A percentile compares a stretch with the other conserved stretches of the same genome.
These are phyloP conservation scores for Erysimum cheiri DNA, from an alignment of 441 rosid species.

Conservation along the genomic window DNA sequence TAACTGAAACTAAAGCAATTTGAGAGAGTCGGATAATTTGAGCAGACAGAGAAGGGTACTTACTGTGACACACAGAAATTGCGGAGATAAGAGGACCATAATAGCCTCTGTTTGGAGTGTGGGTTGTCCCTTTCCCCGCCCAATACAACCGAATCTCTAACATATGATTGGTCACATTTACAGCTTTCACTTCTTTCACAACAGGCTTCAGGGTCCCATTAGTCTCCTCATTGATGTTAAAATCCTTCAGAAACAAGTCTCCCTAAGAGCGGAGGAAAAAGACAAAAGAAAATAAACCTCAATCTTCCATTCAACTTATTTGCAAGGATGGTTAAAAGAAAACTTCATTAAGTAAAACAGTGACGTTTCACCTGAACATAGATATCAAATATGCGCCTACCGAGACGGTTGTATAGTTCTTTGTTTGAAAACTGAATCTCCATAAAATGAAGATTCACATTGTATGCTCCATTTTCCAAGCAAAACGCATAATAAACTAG, in stretches of 20 bases:
- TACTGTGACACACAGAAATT: slow-evolving; percentile 46
- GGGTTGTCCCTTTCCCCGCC: slow-evolving; percentile 43
- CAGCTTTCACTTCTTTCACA: slow-evolving; percentile 15
- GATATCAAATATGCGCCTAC: slow-evolving; percentile 58
- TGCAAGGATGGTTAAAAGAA: not conserved
- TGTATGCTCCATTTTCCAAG: slow-evolving; percentile 55
- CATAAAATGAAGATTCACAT: slow-evolving; percentile 54
- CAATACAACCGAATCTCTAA: slow-evolving; percentile 40
- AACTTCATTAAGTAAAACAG: not conserved
- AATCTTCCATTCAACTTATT: not conserved
- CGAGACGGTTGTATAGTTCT: slow-evolving; percentile 45
- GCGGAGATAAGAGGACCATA: slow-evolving; percentile 45
- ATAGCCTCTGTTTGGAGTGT: slow-evolving; percentile 36
- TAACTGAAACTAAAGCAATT: not conserved
- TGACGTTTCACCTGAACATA: slow-evolving; percentile 60
- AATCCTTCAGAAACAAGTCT: slow-evolving; percentile 48
- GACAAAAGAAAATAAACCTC: not conserved
- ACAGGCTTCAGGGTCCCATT: slow-evolving; percentile 47
- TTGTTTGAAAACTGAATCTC: slow-evolving; percentile 57
- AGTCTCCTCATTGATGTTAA: slow-evolving; percentile 50
- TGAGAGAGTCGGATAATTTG: not conserved
- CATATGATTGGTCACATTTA: slow-evolving; percentile 25
- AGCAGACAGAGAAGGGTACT: not conserved
- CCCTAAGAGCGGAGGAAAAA: slow-evolving; percentile 45
- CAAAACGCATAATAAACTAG: slow-evolving; percentile 60